Conservation (phyloP, 805 yeast genomes). For the Ogataea paraovalis region DNA sequence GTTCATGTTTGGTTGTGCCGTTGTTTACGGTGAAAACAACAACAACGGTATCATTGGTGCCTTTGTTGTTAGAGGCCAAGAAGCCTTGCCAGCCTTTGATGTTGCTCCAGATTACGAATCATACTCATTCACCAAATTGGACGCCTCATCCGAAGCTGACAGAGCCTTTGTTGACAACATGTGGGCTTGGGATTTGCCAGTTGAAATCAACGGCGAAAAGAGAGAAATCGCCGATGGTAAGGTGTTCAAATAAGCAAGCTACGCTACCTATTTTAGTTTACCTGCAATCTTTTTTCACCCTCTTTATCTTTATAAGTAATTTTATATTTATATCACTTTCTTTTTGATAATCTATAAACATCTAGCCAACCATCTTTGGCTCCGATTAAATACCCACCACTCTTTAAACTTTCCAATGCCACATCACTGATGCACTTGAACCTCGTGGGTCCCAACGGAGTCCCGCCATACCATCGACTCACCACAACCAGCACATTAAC, state of each 20-base stretch:
- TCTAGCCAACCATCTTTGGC: conserved; percentile 11
- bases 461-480: conserved; percentile 81
- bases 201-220: conserved; percentile 69
- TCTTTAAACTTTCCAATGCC: conserved; percentile 47
- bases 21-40: conserved; percentile 98
- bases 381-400: conserved; percentile 29
- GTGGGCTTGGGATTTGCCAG: conserved; percentile 99
- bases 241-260: conserved; percentile 90
- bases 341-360: conserved; percentile 1
- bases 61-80: conserved; percentile 94
- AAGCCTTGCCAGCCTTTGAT: conserved; percentile 82
- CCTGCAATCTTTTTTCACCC: background rate
- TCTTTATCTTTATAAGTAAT: background rate
- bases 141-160: conserved; percentile 70
- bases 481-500: conserved; percentile 62
- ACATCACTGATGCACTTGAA: conserved; percentile 62
- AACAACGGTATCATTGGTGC: conserved; percentile 96
- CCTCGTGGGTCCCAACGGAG: conserved; percentile 65
- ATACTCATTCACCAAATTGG: conserved; percentile 77
- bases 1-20: conserved; percentile 89
- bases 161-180: conserved; percentile 79
- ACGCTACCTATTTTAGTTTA: too few species aligned
- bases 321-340: background rate
- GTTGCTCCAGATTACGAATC: conserved; percentile 99
- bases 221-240: conserved; percentile 96